Base-by-base conservation (phyloP, 306 rosid genomes). In the Trifolium pratense region DNA sequence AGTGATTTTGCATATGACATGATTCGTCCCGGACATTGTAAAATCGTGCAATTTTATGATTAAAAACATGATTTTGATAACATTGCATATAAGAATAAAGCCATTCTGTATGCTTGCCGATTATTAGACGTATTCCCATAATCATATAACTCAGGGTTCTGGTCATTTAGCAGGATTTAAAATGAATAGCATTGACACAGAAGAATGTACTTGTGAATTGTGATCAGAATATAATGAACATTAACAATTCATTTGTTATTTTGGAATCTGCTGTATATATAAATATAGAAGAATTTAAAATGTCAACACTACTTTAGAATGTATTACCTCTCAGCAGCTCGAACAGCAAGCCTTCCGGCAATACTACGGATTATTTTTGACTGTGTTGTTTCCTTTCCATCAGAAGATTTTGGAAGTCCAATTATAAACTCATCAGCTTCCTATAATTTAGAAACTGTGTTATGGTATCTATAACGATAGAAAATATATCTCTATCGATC, bases 381-480 rank as follows among this genome's bases (percentile, higher is more conserved):
- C 79, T 93, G 98, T 15, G 88, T 80, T 0, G 97, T 93, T 84
- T 91, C 98, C 39, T 85, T 87, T 53, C 98, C 98, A 36, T 89
- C 88, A 43, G 55, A 57, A 53, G 96, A 88, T 84, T 77, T 91
- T 3, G 98, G 98, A 80, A 89, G 92, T 52, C 98, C 98, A 51
- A 93, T 72, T 75, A 93, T 83, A 71, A 93, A 93, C 77, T 93
- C 97, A 71, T 93, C 98, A 32, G 78, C 97, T 79, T 93, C 98
- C 96, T 93, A 69, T 73, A 83, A 14, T 73, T 78, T 74, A 3
- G 60, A 49, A 67, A 40, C 20, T 39, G 42, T 67, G 53, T 59
- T 7, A 7, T 25, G 65, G 14, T 48, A 80, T 45, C 20, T 71
- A 40, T 36, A 31, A 36, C 29, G 13, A 49, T 57, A 26, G 3